These are phyloP conservation scores for Shiraia sp. DNA, from an alignment of 2,329 filamentous ascomycete genomes.

Conservation along the genomic window DNA sequence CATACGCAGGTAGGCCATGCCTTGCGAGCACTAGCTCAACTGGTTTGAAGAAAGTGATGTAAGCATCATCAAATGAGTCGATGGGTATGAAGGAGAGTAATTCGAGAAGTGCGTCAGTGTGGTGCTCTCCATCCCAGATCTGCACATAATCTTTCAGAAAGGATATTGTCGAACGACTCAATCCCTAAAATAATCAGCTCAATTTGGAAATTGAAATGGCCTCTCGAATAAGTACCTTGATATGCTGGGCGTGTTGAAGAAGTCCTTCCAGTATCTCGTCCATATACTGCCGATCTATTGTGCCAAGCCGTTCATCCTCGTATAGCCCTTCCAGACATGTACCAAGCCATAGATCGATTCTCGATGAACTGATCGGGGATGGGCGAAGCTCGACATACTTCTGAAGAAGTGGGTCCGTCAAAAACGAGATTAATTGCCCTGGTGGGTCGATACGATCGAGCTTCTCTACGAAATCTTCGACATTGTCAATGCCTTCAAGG, in stretches of 20 bases:
- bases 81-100: slow-evolving; percentile 52
- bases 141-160: slow-evolving; percentile 44
- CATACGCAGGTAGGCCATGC: slow-evolving; percentile 54
- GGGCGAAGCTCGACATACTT: slow-evolving; percentile 67
- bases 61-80: slow-evolving; percentile 54
- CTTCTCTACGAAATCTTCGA: slow-evolving; percentile 69
- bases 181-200: slow-evolving; percentile 26
- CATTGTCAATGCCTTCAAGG: slow-evolving; percentile 77
- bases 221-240: slow-evolving; percentile 32
- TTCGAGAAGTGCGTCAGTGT: slow-evolving; percentile 54
- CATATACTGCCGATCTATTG: slow-evolving; percentile 22
- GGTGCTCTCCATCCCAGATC: slow-evolving; percentile 41
- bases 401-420: slow-evolving; percentile 76
- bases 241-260: slow-evolving; percentile 37
- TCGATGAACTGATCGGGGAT: slow-evolving; percentile 26
- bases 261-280: slow-evolving; percentile 39
- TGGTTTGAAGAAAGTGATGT: slow-evolving; percentile 41
- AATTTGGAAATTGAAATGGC: too few relatives aligned
- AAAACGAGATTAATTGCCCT: slow-evolving; percentile 76
- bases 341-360: slow-evolving; percentile 46
- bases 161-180: slow-evolving; percentile 31
- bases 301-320: slow-evolving; percentile 18
- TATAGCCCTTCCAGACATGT: slow-evolving; percentile 44
- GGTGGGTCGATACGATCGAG: slow-evolving; percentile 80
- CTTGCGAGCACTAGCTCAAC: slow-evolving; percentile 48